These are phyloP conservation scores for Phytophthora pisi DNA, from an alignment of 352 stramenopile genomes.

Conservation along the genomic window DNA sequence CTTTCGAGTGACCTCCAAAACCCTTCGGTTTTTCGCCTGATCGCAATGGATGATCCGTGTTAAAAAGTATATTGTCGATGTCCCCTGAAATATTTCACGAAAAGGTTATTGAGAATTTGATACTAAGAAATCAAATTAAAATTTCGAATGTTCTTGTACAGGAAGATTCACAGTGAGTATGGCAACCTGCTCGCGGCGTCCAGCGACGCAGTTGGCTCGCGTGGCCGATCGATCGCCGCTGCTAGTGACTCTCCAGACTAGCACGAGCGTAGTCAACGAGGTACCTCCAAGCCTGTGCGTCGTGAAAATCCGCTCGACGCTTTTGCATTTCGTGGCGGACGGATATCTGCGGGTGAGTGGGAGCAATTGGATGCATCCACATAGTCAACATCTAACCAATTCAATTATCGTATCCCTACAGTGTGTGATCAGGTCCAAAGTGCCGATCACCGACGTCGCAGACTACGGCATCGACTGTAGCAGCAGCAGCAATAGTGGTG, in stretches of 20 bases:
- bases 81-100: too few species aligned
- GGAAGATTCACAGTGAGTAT: too few species aligned
- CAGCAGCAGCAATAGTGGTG: neutral
- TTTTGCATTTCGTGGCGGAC: slow-evolving; percentile 59
- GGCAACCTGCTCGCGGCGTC: too few species aligned
- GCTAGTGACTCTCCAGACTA: slow-evolving; percentile 20
- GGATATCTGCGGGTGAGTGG: slow-evolving; percentile 45
- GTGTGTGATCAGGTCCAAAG: slow-evolving; percentile 50
- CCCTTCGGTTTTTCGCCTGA: too few species aligned
- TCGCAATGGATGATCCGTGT: too few species aligned
- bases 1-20: too few species aligned
- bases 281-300: slow-evolving; percentile 7
- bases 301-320: slow-evolving; percentile 49
- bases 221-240: slow-evolving; percentile 46
- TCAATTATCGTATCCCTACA: slow-evolving; percentile 16
- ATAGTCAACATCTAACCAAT: slow-evolving; percentile 3
- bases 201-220: slow-evolving; percentile 39
- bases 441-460: slow-evolving; percentile 43
- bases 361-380: neutral
- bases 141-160: too few species aligned
- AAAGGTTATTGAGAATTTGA: too few species aligned
- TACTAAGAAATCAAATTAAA: too few species aligned
- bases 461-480: slow-evolving; percentile 14
- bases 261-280: neutral
- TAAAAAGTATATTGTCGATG: too few species aligned